A percentile compares a stretch with the other conserved stretches of the same genome.
Evolutionary conservation across 805 yeast genomes (phyloP).

Genomic region (Starmerella floris): DNA sequence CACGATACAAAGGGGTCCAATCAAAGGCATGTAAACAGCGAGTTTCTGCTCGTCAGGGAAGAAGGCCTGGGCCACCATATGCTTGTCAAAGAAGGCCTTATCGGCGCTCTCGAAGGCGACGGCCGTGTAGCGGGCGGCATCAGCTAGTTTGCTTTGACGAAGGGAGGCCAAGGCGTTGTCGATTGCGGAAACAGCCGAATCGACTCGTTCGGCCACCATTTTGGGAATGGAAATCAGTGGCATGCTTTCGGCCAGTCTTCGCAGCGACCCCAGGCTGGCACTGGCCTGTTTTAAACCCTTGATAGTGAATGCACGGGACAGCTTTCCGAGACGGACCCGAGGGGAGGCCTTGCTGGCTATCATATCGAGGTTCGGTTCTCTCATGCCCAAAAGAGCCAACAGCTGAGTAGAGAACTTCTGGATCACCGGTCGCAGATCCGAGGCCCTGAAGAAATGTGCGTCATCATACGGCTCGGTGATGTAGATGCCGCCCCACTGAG

Average conservation of each 20-base stretch:
- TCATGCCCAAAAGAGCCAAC: slow-evolving; percentile 58
- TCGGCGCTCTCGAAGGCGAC: slow-evolving; percentile 49
- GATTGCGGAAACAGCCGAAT: slow-evolving; percentile 36
- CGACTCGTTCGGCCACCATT: slow-evolving; percentile 47
- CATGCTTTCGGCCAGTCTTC: slow-evolving; percentile 53
- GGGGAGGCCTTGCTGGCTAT: slow-evolving; percentile 31
- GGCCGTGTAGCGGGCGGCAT: slow-evolving; percentile 33
- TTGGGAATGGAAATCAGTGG: slow-evolving; percentile 75
- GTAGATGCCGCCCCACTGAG: slow-evolving; percentile 81
- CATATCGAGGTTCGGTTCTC: slow-evolving; percentile 46
- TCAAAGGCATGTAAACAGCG: slow-evolving; percentile 80
- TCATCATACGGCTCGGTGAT: slow-evolving; percentile 33
- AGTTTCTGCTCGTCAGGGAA: slow-evolving; percentile 92
- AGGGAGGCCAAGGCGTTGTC: slow-evolving; percentile 29
- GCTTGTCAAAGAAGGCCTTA: slow-evolving; percentile 79
- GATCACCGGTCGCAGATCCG: slow-evolving; percentile 43
- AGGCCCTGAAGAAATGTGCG: slow-evolving; percentile 22
- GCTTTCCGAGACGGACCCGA: slow-evolving; percentile 37
- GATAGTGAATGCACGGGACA: slow-evolving; percentile 45
- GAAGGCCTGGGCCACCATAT: slow-evolving; percentile 88
- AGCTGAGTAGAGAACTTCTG: slow-evolving; percentile 65
- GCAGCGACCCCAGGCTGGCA: slow-evolving; percentile 59
- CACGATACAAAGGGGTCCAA: slow-evolving; percentile 76
- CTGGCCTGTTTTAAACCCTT: slow-evolving; percentile 49
- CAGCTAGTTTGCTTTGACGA: slow-evolving; percentile 28